These are phyloP conservation scores for Pyricularia sp. DNA, from an alignment of 2,329 filamentous ascomycete species.

Conservation along the genomic window DNA sequence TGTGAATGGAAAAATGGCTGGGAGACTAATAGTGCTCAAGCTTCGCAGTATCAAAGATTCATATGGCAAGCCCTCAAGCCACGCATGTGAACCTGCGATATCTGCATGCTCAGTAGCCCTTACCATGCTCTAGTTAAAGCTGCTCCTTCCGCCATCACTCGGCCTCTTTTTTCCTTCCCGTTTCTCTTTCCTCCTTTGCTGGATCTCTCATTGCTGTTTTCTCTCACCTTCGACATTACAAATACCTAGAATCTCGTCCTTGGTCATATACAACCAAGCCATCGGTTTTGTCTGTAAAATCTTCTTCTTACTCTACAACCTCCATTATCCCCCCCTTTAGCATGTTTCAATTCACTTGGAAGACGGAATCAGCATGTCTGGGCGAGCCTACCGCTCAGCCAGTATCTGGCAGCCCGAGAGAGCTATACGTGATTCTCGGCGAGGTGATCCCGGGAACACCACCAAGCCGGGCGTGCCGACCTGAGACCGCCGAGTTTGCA, in stretches of 20 bases:
- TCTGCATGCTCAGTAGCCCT: background rate
- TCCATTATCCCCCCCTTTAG: background rate
- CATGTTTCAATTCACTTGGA: background rate
- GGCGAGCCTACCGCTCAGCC: background rate
- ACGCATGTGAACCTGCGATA: background rate
- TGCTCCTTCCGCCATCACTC: background rate
- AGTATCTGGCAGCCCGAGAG: background rate
- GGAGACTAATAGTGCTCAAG: background rate
- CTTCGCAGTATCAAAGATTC: background rate
- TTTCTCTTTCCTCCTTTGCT: background rate
- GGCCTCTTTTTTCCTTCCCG: background rate
- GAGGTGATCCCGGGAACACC: background rate
- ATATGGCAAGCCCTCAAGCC: background rate
- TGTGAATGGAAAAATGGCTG: background rate
- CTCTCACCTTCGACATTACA: background rate
- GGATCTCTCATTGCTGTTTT: background rate
- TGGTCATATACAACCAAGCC: background rate
- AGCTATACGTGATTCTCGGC: background rate
- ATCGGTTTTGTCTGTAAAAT: background rate
- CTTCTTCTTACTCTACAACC: no score
- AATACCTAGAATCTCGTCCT: background rate
- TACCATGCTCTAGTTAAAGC: background rate
- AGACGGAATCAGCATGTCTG: background rate
- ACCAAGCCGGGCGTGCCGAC: constrained; percentile 3
- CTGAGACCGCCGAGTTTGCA: constrained; percentile 1